Evolutionary conservation across 2,329 filamentous ascomycete genomes (phyloP), one percentile per base, ranked within the genome.

Genomic region (Ceratocystis eucalypticola): DNA sequence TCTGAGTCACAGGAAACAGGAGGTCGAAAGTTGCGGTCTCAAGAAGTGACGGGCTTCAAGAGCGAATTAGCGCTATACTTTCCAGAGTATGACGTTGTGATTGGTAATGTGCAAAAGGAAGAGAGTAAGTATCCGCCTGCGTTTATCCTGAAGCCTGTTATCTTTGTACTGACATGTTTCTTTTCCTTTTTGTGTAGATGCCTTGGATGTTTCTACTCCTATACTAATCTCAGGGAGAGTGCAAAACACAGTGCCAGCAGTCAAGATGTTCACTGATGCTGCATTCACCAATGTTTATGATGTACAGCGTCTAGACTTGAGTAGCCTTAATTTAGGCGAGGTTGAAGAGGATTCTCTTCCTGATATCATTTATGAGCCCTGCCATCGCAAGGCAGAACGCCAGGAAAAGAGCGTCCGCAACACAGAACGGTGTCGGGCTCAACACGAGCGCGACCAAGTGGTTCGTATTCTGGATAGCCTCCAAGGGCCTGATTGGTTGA

Each of bases 41-140:
- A 95, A 72, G 91, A 96, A 72, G 88, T 88, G 10, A 87, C 87
- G 64, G 83, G 90, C 71, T 87, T 91, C 77, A 96, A 95, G 80
- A 96, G 91, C 76, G 92, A 96, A 73, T 81, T 97, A 69, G 87
- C 91, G 46, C 83, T 85, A 61, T 97, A 96, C 77, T 96, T 97
- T 73, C 86, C 89, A 64, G 92, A 95, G 72, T 97, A 96, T 75
- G 92, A 96, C 76, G 90, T 96, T 74, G 84, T 96, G 70, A 91
- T 97, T 76, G 91, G 89, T 69, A 89, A 95, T 73, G 87, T 90
- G 69, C 84, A 86, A 48, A 88, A 88, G 71, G 87, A 92, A 76
- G 80, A 87, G 71, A 87, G 91, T 92, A 82, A 74, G 84, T 79
- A 48, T 6, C 20, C 2, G 6, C 17, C 20, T 8, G 25, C 1